Conservation (phyloP, 495 filamentous ascomycete species). For the Clohesyomyces aquaticus region DNA sequence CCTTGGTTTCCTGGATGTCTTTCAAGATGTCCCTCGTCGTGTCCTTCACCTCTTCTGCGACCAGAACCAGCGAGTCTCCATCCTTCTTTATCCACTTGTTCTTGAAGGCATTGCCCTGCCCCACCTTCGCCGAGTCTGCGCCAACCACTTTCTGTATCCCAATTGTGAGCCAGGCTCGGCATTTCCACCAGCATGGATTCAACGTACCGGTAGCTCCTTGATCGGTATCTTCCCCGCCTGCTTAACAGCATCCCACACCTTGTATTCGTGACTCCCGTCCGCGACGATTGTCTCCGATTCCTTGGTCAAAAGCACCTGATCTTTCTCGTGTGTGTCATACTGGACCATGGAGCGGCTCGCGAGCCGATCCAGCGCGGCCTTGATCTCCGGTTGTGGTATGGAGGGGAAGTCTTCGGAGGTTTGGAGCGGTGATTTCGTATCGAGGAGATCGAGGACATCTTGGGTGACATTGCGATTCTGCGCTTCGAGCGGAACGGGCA, state of each 20-base stretch:
- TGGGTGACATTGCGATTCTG: conserved; percentile 42
- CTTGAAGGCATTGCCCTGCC: conserved; percentile 96
- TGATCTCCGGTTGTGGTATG: conserved; percentile 70
- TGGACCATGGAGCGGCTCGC: conserved; percentile 80
- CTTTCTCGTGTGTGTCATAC: conserved; percentile 79
- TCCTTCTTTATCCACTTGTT: conserved; percentile 95
- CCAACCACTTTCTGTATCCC: conserved; percentile 64
- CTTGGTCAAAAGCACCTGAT: conserved; percentile 74
- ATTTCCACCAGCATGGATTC: conserved; percentile 30
- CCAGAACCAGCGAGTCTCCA: conserved; percentile 43
- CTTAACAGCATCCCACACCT: conserved; percentile 85
- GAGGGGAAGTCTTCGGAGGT: conserved; percentile 78
- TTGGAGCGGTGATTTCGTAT: conserved; percentile 61
- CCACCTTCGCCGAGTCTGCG: conserved; percentile 81
- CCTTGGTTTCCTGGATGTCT: conserved; percentile 67
- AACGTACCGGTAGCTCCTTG: conserved; percentile 66
- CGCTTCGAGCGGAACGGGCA: conserved; percentile 45
- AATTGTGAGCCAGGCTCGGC: conserved; percentile 21
- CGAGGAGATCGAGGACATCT: conserved; percentile 46
- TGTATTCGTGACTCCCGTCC: conserved; percentile 91
- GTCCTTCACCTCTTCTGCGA: conserved; percentile 65
- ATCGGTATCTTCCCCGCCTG: conserved; percentile 78
- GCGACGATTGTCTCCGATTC: conserved; percentile 78
- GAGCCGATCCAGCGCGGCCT: conserved; percentile 85
- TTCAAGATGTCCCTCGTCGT: conserved; percentile 73